Percentiles rank a stretch among this genome's conserved stretches.
Conservation (phyloP, 371 early-diverging fungal species). For the Catenaria anguillulae region DNA sequence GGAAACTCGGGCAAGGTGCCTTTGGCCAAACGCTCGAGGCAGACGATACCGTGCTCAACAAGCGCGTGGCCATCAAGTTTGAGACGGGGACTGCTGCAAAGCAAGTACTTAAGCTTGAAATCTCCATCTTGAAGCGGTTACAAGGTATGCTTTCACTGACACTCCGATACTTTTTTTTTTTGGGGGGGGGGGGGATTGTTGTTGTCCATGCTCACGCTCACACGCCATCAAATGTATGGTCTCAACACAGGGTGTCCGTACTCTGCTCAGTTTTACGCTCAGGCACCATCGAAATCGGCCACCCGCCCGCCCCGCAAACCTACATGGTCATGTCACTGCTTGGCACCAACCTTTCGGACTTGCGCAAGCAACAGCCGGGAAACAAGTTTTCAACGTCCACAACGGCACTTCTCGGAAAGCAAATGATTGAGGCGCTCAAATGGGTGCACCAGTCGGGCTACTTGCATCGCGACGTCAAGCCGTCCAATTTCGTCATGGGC, state of each 20-base stretch:
- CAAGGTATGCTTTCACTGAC: constrained; percentile 13
- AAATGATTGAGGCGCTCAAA: constrained; percentile 34
- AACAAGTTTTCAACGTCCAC: constrained; percentile 32
- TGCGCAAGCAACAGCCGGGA: constrained; percentile 20
- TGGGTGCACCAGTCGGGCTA: constrained; percentile 35
- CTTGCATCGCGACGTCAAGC: constrained; percentile 56
- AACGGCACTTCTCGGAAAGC: constrained; percentile 34
- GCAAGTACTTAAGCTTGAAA: constrained; percentile 39
- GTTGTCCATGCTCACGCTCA: too few relatives aligned
- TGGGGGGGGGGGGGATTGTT: too few relatives aligned
- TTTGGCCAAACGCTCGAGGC: constrained; percentile 51
- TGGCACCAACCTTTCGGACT: constrained; percentile 40
- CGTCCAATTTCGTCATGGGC: constrained; percentile 36
- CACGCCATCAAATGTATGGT: too few relatives aligned
- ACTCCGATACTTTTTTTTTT: not conserved
- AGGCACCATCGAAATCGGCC: constrained; percentile 30
- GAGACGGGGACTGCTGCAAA: constrained; percentile 33
- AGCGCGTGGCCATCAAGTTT: constrained; percentile 44
- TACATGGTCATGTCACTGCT: constrained; percentile 48
- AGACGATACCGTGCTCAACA: constrained; percentile 18
- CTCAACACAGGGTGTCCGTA: constrained; percentile 11
- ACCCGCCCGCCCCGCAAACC: constrained; percentile 21
- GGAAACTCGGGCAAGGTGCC: constrained; percentile 36
- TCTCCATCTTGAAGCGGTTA: constrained; percentile 28
- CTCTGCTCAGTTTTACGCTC: constrained; percentile 22